Evolutionary conservation across 305 asterid species (phyloP).

Genomic region (Fraxinus angustifolia): DNA sequence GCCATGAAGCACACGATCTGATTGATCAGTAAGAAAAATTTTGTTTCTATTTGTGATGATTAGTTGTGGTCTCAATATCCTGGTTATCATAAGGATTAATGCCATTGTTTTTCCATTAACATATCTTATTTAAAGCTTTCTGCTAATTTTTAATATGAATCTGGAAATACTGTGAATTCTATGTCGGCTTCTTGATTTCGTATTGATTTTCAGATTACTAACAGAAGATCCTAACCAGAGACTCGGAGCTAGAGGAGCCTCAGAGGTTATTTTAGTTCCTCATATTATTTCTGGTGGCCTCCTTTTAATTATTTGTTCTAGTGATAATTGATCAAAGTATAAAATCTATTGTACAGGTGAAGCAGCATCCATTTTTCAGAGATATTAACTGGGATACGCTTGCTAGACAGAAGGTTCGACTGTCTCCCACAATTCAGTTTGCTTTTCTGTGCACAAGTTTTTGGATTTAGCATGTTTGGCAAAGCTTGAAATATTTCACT

Average conservation of each 20-base stretch:
- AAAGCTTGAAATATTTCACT: not conserved
- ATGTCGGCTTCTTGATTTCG: not conserved
- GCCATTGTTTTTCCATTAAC: not conserved
- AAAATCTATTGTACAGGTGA: slow-evolving; percentile 56
- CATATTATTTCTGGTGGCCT: not conserved
- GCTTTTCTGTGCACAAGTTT: not conserved
- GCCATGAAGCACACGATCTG: slow-evolving; percentile 76
- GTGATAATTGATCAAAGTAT: not conserved
- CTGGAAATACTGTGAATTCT: not conserved
- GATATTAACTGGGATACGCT: slow-evolving; percentile 98
- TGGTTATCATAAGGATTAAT: not conserved
- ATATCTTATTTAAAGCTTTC: not conserved
- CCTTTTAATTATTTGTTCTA: not conserved
- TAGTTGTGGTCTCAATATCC: not conserved
- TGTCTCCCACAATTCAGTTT: not conserved
- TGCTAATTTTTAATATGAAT: not conserved
- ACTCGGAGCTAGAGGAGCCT: slow-evolving; percentile 93
- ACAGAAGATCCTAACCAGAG: slow-evolving; percentile 97
- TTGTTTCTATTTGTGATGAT: slow-evolving; percentile 4
- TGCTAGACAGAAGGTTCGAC: slow-evolving; percentile 86
- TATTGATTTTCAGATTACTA: slow-evolving; percentile 54
- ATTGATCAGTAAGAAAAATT: slow-evolving; percentile 71
- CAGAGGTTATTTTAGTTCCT: slow-evolving; percentile 53
- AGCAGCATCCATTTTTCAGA: slow-evolving; percentile 84
- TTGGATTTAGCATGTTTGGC: not conserved